Evolutionary conservation across 2,329 filamentous ascomycete genomes (phyloP), one percentile per base, ranked within the genome.

Genomic region (Drechslerella dactyloides): DNA sequence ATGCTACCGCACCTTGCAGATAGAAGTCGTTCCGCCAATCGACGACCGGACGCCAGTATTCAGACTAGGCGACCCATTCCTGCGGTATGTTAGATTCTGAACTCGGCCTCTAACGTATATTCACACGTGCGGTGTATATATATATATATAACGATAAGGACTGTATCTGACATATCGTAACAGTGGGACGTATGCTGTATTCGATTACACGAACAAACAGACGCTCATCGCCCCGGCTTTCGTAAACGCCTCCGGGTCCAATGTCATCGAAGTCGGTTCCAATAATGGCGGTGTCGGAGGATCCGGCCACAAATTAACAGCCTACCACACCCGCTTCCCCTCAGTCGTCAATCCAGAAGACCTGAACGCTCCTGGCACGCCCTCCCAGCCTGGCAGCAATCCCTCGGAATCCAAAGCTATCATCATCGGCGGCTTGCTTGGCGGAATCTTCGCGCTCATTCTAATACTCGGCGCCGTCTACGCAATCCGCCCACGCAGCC

Each of bases 111-210:
- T 23, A 19, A 21, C 24, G 24, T 19, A 42, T n/a, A 23, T 50
- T 24, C n/a, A n/a, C n/a, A n/a, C n/a, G n/a, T n/a, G 27, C 11
- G 23, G 15, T 10, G 19, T n/a, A 24, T 58, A 24, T 46, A 2
- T 24, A 1, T 13, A 24, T 33, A 33, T 53, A 11, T 44, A 11
- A 15, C 11, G 17, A 50, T 48, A 58, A 1, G 7, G 21, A 2
- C 17, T 1, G 17, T 50, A 24, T 58, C 24, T 30, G n/a, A n/a
- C 23, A 27, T 27, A 35, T 21, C 15, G 37, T 17, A 42, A 19
- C 13, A 70, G 66, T 35, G 66, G 66, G n/a, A 30, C 66, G 24
- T 70, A 70, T 46, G 59, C 54, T 15, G 66, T 64, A 23, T 70
- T 70, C 35, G 66, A 70, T 23, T 64, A 46, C 19, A 64, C 66